A percentile compares a stretch with the other conserved stretches of the same genome.
These are phyloP conservation scores for Tuber borchii DNA, from an alignment of 495 filamentous ascomycete genomes.

Conservation along the genomic window DNA sequence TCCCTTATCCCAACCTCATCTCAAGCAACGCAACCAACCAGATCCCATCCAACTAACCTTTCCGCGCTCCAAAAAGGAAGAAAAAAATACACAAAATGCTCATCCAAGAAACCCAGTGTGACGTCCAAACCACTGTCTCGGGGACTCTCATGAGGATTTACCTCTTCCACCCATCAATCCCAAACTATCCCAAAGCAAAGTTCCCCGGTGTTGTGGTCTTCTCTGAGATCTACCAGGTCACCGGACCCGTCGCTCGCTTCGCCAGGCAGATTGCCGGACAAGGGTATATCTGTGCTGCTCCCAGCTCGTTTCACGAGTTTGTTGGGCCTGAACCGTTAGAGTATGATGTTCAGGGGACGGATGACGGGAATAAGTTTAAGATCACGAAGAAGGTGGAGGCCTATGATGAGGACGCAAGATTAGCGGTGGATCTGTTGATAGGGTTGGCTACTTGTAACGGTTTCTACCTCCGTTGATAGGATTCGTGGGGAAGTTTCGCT, in stretches of 20 bases:
- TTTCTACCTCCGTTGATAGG: neutral
- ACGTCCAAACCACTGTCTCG: conserved; percentile 59
- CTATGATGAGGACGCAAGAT: conserved; percentile 78
- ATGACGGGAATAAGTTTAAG: conserved; percentile 81
- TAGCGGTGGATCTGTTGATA: conserved; percentile 68
- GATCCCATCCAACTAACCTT: neutral
- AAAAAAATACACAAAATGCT: conserved; percentile 50
- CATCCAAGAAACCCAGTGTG: conserved; percentile 58
- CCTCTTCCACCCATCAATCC: conserved; percentile 77
- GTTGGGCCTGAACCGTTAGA: conserved; percentile 73
- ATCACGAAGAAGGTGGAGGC: conserved; percentile 76
- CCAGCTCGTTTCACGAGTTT: conserved; percentile 90
- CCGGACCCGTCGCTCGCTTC: conserved; percentile 84
- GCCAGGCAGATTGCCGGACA: conserved; percentile 87
- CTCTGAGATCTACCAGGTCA: conserved; percentile 96
- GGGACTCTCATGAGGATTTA: conserved; percentile 58
- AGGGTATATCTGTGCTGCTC: conserved; percentile 88
- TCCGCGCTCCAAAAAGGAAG: neutral
- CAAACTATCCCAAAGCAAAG: conserved; percentile 73
- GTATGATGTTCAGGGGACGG: conserved; percentile 83
- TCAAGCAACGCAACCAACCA: neutral
- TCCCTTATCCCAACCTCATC: neutral
- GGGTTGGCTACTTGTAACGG: conserved; percentile 67
- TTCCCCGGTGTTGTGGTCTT: conserved; percentile 90
- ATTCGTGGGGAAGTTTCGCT: neutral